These are phyloP conservation scores for Urochloa ruziziensis DNA, from an alignment of 176 grass and related monocot species.

Conservation along the genomic window DNA sequence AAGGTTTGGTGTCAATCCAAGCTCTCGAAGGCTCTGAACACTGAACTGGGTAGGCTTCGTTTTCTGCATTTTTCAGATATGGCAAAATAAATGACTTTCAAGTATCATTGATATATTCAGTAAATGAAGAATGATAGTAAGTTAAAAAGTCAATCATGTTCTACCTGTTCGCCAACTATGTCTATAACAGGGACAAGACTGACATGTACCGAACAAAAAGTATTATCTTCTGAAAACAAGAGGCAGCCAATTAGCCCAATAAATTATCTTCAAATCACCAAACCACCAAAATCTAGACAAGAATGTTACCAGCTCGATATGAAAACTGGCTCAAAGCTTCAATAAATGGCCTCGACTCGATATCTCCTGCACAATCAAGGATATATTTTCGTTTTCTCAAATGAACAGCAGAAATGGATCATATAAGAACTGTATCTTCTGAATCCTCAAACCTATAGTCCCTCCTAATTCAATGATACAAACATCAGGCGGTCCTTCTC, in stretches of 20 bases:
- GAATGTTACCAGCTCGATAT: conserved; percentile 42
- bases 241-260: neutral
- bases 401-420: too few relatives aligned
- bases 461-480: conserved; percentile 49
- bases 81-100: neutral
- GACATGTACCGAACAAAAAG: conserved; percentile 64
- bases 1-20: conserved; percentile 53
- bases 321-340: conserved; percentile 66
- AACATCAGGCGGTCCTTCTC: conserved; percentile 42
- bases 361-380: conserved; percentile 56
- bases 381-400: neutral
- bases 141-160: neutral
- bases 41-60: conserved; percentile 59
- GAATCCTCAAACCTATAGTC: conserved; percentile 40
- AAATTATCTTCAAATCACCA: neutral
- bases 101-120: neutral
- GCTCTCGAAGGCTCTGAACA: conserved; percentile 41
- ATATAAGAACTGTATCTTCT: neutral
- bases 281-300: neutral
- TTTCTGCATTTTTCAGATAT: conserved; percentile 45
- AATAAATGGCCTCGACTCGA: conserved; percentile 56
- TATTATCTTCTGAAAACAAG: conserved; percentile 34
- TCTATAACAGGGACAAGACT: conserved; percentile 60
- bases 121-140: neutral
- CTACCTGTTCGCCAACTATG: conserved; percentile 61